phyloP scores from a whole-genome alignment of 441 rosid species.

The Adansonia rubrostipa region DNA sequence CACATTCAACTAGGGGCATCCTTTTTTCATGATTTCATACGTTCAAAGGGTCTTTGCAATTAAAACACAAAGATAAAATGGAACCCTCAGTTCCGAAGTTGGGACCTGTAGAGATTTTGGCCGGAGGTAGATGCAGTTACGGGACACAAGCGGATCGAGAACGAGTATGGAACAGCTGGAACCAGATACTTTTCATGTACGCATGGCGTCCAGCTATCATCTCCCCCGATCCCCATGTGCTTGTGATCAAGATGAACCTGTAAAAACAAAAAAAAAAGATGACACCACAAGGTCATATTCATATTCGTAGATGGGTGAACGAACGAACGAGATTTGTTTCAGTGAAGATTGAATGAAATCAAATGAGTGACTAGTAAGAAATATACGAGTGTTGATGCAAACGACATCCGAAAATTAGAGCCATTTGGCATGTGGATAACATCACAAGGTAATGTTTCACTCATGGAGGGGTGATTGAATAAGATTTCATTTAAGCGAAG shows the following conservation, averaged over 20 bases:
- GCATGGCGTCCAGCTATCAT: constrained; percentile 92
- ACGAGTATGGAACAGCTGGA: constrained; percentile 77
- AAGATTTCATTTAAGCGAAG: too few species aligned
- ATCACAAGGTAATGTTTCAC: too few species aligned
- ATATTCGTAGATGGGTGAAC: neutral
- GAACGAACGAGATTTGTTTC: neutral
- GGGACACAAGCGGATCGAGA: constrained; percentile 71
- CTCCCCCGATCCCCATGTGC: constrained; percentile 97
- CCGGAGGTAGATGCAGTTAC: constrained; percentile 59
- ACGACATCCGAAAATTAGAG: too few species aligned
- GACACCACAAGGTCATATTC: neutral
- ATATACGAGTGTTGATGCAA: too few species aligned
- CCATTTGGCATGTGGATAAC: too few species aligned
- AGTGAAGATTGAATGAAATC: neutral
- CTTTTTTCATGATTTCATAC: neutral
- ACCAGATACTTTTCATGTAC: constrained; percentile 78
- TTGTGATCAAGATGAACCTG: constrained; percentile 98
- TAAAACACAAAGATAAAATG: neutral
- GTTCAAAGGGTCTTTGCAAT: neutral
- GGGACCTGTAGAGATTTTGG: constrained; percentile 60
- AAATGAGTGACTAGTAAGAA: too few species aligned
- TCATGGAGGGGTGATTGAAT: too few species aligned
- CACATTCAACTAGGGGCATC: neutral
- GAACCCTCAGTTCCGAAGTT: constrained; percentile 46
- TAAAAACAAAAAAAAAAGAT: constrained; percentile 19